Conservation (phyloP, 1,284 basidiomycete genomes). For the Cystobasidium pallidum region DNA sequence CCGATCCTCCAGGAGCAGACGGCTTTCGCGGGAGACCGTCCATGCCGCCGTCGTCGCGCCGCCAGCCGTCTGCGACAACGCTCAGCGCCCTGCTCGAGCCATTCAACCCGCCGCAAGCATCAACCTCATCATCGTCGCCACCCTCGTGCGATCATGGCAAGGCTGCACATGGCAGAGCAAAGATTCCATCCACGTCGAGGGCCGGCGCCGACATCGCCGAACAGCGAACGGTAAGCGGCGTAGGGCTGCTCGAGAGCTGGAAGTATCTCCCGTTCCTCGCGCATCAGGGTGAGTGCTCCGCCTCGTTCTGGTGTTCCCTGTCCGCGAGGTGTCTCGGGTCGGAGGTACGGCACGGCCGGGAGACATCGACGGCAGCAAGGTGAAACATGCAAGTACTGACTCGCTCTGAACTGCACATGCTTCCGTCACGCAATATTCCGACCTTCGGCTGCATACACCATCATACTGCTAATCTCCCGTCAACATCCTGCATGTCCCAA, state of each 20-base stretch:
- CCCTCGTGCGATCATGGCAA: background rate
- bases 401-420: no score
- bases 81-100: slow-evolving; percentile 35
- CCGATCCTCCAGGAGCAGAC: slow-evolving; percentile 9
- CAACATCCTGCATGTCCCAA: background rate
- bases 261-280: slow-evolving; percentile 52
- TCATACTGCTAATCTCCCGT: background rate
- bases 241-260: slow-evolving; percentile 47
- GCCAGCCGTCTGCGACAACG: slow-evolving; percentile 13
- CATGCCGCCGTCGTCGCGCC: background rate
- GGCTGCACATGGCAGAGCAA: slow-evolving; percentile 9
- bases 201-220: slow-evolving; percentile 40
- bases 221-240: slow-evolving; percentile 43
- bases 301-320: background rate
- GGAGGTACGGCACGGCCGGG: background rate
- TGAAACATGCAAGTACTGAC: background rate
- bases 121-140: background rate
- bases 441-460: background rate
- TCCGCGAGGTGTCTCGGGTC: background rate
- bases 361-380: background rate
- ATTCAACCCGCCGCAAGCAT: slow-evolving; percentile 23
- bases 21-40: background rate
- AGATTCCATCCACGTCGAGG: slow-evolving; percentile 29
- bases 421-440: no score
- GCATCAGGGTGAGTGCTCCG: slow-evolving; percentile 48